Conservation (phyloP, 768 basidiomycete species). For the Rhodosporidiobolus odoratus region DNA sequence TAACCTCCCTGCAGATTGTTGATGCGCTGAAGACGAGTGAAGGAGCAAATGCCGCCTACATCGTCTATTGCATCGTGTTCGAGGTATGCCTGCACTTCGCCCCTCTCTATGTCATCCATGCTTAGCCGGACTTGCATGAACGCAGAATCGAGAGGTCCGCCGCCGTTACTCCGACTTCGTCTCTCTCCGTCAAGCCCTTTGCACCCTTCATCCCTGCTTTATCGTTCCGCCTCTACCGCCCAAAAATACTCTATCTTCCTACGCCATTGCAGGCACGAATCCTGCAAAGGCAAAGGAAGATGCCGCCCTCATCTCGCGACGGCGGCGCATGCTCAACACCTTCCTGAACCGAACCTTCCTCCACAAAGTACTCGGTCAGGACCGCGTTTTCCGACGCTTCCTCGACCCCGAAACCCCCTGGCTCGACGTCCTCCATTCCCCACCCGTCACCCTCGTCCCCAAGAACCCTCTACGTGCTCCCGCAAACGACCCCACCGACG, state of each 20-base stretch:
- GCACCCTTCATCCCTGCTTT: slow-evolving; percentile 85
- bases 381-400: slow-evolving; percentile 93
- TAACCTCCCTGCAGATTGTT: slow-evolving; percentile 59
- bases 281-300: slow-evolving; percentile 84
- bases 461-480: slow-evolving; percentile 96
- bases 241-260: slow-evolving; percentile 90
- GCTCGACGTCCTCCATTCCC: slow-evolving; percentile 88
- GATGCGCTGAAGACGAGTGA: slow-evolving; percentile 93
- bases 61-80: slow-evolving; percentile 76
- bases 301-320: slow-evolving; percentile 76
- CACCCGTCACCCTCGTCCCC: slow-evolving; percentile 81
- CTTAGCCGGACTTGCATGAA: background rate
- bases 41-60: slow-evolving; percentile 83
- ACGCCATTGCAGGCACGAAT: slow-evolving; percentile 82
- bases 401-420: slow-evolving; percentile 93
- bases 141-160: slow-evolving; percentile 69
- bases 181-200: slow-evolving; percentile 73
- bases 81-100: slow-evolving; percentile 57
- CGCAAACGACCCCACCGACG: slow-evolving; percentile 86
- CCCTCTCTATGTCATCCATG: background rate
- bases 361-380: slow-evolving; percentile 92
- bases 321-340: slow-evolving; percentile 91
- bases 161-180: slow-evolving; percentile 98
- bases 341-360: slow-evolving; percentile 83
- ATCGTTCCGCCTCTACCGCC: slow-evolving; percentile 97